phyloP scores from a whole-genome alignment of 202 grass and related monocot genomes.

The Sporobolus alterniflorus region DNA sequence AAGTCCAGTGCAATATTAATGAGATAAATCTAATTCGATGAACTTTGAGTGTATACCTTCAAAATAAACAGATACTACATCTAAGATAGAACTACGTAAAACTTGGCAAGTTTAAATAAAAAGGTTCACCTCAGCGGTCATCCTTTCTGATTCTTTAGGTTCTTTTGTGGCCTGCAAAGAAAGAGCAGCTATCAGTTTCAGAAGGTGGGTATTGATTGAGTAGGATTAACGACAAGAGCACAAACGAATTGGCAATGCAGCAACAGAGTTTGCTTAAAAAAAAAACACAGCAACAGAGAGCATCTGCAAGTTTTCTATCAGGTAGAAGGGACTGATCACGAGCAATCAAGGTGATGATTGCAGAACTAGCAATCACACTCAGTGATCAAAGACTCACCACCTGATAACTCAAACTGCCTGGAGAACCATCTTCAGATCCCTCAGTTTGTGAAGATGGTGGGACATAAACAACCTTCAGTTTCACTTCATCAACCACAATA shows the following conservation, averaged over 20 bases:
- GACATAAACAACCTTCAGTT: constrained; percentile 72
- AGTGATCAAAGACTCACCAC: constrained; percentile 55
- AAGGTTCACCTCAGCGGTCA: constrained; percentile 28
- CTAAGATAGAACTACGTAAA: background rate
- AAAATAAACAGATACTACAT: background rate
- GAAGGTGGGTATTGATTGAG: background rate
- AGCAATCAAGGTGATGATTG: background rate
- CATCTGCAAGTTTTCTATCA: background rate
- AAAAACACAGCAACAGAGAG: background rate
- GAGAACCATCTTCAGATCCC: constrained; percentile 72
- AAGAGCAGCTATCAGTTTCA: background rate
- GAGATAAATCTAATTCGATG: background rate
- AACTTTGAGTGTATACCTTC: background rate
- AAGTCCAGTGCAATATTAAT: background rate
- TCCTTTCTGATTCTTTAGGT: constrained; percentile 36
- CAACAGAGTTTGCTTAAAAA: too few relatives aligned
- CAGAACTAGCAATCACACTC: background rate
- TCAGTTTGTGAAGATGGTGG: constrained; percentile 45
- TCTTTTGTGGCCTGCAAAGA: constrained; percentile 60
- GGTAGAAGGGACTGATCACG: background rate
- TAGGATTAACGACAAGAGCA: background rate
- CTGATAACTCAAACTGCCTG: constrained; percentile 64
- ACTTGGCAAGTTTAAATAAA: constrained; percentile 15
- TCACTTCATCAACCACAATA: constrained; percentile 80
- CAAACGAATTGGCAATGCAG: background rate